Evolutionary conservation across 1,139 yeast genomes (phyloP).

Genomic region (Candida sp.): DNA sequence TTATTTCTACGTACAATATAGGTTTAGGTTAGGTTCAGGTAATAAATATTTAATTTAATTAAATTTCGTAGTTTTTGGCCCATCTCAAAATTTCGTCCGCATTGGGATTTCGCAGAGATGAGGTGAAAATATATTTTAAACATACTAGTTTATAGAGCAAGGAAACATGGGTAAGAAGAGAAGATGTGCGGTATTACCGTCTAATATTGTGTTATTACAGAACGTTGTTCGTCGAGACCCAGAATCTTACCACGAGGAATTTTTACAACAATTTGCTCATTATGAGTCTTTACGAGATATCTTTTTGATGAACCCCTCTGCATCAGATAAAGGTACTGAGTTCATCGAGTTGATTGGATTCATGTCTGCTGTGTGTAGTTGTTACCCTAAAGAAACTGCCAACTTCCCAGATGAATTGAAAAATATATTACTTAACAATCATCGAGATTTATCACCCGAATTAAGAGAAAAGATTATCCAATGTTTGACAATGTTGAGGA

Average conservation of each 20-base stretch:
- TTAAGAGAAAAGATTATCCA: conserved; percentile 90
- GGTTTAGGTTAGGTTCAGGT: neutral
- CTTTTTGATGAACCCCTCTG: conserved; percentile 63
- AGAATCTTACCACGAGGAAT: conserved; percentile 89
- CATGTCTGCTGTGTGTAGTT: conserved; percentile 85
- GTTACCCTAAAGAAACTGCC: conserved; percentile 87
- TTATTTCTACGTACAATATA: neutral
- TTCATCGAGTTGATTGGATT: conserved; percentile 86
- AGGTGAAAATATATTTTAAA: conserved; percentile 7
- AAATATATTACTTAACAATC: conserved; percentile 65
- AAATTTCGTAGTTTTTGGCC: neutral
- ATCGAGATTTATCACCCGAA: conserved; percentile 77
- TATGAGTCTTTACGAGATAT: conserved; percentile 89
- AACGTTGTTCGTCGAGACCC: conserved; percentile 94
- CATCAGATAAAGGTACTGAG: conserved; percentile 62
- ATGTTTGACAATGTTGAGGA: conserved; percentile 84
- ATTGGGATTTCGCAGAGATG: conserved; percentile 5
- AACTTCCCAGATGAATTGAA: conserved; percentile 80
- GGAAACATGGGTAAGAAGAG: conserved; percentile 72
- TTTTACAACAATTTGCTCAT: conserved; percentile 86
- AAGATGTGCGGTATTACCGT: conserved; percentile 90
- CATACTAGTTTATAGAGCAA: neutral
- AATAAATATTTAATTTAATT: neutral
- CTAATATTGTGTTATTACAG: conserved; percentile 86
- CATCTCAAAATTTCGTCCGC: neutral